Base-by-base conservation (phyloP, 805 yeast species). In the Brettanomyces sp. region DNA sequence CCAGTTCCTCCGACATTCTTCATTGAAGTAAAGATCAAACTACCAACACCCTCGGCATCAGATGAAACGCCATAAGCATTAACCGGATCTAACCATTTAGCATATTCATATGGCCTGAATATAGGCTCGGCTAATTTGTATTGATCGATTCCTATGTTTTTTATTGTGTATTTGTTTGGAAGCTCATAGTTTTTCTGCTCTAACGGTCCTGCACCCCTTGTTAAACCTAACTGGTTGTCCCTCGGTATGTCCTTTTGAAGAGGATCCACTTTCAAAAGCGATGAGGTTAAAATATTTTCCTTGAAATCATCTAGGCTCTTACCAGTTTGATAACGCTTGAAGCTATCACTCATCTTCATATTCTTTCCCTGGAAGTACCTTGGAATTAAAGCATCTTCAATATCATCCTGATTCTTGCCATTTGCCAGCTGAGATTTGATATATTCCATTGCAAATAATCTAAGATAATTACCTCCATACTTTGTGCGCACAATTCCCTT, bases 401-500 rank as follows among this genome's bases (percentile, higher is more conserved):
- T 38, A 3, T 59, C 65, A 14, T 60, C 61, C 5, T 68, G 66
- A 13, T 60, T 18, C 13, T 28, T 11, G 5, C 32, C 39, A 9
- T 5, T 59, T 42, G 67, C 65, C 47, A 47, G 47, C 28, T 60
- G 62, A 37, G 65, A 52, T 47, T 68, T 63, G 50, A 72, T 71
- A 55, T 66, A 76, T 43, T 76, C 68, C 52, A 74, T 62, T 2
- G 80, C 68, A 63, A 85, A 86, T 44, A 77, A 70, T 60, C 82
- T 85, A 46, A 85, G 62, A 60, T 83, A 90, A 60, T 89, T 91
- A 8, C 97, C 98, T 3, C 90, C 96, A 59, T 74, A 85, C 54
- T 77, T 79, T 13, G 86, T 76, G 60, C 78, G 83, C 49, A 74
- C 67, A 4, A 79, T 72, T 41, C 86, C 84, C 58, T 82, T 83